Evolutionary conservation across 306 rosid species (phyloP), one percentile per base, ranked within the genome.

Genomic region (Astragalus glycyphyllos): DNA sequence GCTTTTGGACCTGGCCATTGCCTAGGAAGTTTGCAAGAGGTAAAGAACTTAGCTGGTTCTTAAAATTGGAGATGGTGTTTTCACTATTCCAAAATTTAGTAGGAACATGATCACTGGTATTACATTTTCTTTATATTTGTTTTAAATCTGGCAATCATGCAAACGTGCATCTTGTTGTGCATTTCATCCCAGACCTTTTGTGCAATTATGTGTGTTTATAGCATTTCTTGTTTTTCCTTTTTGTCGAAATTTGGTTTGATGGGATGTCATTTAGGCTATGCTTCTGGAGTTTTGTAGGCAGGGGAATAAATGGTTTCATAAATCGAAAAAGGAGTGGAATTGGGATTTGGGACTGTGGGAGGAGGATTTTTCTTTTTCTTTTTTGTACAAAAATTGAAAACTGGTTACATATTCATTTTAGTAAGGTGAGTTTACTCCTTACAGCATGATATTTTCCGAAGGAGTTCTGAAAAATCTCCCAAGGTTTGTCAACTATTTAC

Each of bases 1-100:
- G 99, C 96, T 50, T 94, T 94, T 74, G 96, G 99, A 81, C 88
- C 96, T 42, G 90, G 79, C 47, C 99, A 91, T 83, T 58, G 61
- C 49, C 65, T 89, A 16, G 90, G 41, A 65, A 89, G 84, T 73
- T 76, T 91, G 83, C 80, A 83, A 7, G 92, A 87, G 95, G 99
- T 87, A 79, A 53, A 68, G 11, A 58, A 69, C 65, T 56, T 66
- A 38, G 51, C 20, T 57, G 37, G 6, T 69, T 8, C 58, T n/a
- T 76, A 35, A 12, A 76, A 54, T 44, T 56, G 47, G 69, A 12
- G 23, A 15, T 58, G 62, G 51, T 79, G 38, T 58, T 78, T 66
- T 11, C 20, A 4, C 1, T 17, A 8, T 55, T 53, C 15, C 44
- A 60, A 50, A 50, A 37, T 11, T 23, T 49, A 35, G 54, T 23